Conservation (phyloP, 202 grass and related monocot species). For the Setaria viridis region DNA sequence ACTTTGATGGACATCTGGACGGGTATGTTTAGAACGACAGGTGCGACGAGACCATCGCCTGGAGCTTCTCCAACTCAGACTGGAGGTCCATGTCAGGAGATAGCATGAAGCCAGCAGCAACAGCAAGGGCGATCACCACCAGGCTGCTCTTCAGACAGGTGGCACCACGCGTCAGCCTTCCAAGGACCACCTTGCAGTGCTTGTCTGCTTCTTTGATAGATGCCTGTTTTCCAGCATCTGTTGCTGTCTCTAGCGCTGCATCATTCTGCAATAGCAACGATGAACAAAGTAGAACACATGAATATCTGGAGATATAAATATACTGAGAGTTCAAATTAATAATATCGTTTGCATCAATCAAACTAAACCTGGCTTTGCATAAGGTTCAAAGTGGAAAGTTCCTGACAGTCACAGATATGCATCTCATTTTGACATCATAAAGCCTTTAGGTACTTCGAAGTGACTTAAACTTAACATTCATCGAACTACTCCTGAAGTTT, state of each 20-base stretch:
- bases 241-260: slow-evolving; percentile 52
- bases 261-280: slow-evolving; percentile 69
- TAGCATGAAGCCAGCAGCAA: slow-evolving; percentile 49
- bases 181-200: slow-evolving; percentile 79
- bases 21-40: slow-evolving; percentile 51
- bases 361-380: slow-evolving; percentile 7
- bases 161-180: slow-evolving; percentile 59
- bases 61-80: slow-evolving; percentile 67
- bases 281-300: slow-evolving; percentile 12
- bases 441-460: neutral
- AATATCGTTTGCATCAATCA: neutral
- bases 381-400: neutral
- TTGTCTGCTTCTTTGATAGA: slow-evolving; percentile 88
- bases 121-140: slow-evolving; percentile 54
- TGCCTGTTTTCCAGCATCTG: slow-evolving; percentile 55
- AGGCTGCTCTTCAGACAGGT: slow-evolving; percentile 75
- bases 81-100: slow-evolving; percentile 60
- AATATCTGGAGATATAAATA: slow-evolving; percentile 25
- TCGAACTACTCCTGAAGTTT: neutral
- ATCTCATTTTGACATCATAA: neutral
- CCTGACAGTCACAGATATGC: neutral
- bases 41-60: slow-evolving; percentile 46
- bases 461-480: neutral
- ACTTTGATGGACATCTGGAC: slow-evolving; percentile 31
- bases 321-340: neutral